phyloP scores from a whole-genome alignment of 176 grass and related monocot genomes.

The Cocos nucifera region DNA sequence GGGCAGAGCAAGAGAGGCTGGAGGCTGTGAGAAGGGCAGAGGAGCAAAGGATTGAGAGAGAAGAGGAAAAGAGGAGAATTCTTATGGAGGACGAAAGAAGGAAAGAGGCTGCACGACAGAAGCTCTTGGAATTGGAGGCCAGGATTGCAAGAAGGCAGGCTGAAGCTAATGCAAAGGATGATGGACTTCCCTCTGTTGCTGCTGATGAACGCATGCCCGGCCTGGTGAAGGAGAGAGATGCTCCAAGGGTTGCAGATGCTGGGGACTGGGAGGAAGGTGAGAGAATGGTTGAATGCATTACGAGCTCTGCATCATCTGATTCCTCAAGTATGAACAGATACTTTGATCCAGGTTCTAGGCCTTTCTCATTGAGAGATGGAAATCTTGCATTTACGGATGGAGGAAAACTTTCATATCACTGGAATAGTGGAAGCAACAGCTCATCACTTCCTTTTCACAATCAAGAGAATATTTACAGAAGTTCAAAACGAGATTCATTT shows the following conservation, averaged over 20 bases:
- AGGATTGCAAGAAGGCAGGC: conserved; percentile 63
- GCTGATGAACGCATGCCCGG: conserved; percentile 31
- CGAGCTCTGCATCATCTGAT: conserved; percentile 38
- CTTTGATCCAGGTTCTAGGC: conserved; percentile 44
- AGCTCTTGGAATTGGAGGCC: conserved; percentile 79
- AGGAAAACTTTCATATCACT: conserved; percentile 35
- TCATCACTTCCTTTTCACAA: conserved; percentile 35
- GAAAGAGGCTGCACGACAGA: conserved; percentile 78
- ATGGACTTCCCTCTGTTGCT: conserved; percentile 24
- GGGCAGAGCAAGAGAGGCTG: conserved; percentile 74
- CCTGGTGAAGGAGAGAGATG: conserved; percentile 29
- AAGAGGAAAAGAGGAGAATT: conserved; percentile 67
- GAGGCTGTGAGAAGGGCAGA: conserved; percentile 57
- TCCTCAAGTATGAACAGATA: conserved; percentile 46
- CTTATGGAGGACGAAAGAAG: conserved; percentile 76
- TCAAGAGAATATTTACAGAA: conserved; percentile 37
- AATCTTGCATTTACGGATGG: conserved; percentile 40
- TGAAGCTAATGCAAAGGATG: conserved; percentile 39
- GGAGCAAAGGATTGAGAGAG: conserved; percentile 79
- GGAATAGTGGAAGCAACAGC: not conserved
- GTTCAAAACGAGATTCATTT: conserved; percentile 35
- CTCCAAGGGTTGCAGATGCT: conserved; percentile 24
- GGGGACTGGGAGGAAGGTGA: conserved; percentile 43
- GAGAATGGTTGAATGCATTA: conserved; percentile 41
- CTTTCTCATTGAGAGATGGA: conserved; percentile 35